Percentiles rank a stretch among this genome's conserved stretches.
Conservation (phyloP, 129 eudicot genomes). For the Saussurea involucrata region DNA sequence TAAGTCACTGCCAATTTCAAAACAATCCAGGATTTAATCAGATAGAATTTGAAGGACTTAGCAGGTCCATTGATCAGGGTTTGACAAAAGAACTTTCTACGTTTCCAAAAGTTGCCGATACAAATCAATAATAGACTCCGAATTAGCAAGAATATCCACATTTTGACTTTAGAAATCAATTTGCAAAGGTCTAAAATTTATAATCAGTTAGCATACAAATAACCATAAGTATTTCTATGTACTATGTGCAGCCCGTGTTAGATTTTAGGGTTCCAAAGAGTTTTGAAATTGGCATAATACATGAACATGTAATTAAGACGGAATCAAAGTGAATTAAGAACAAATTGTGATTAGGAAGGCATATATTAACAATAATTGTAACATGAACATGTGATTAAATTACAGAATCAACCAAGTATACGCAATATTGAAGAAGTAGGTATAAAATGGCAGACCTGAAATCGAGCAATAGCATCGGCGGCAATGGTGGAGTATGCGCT, state of each 20-base stretch:
- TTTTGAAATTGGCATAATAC: not conserved
- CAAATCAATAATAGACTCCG: not conserved
- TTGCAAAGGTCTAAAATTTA: slow-evolving; percentile 3
- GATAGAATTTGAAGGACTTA: not conserved
- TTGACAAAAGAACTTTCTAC: not conserved
- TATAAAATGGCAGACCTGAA: slow-evolving; percentile 52
- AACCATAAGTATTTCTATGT: not conserved
- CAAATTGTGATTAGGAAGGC: not conserved
- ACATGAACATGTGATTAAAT: not conserved
- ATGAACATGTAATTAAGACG: not conserved
- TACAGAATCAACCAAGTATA: not conserved
- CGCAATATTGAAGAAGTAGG: no score
- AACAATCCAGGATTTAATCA: not conserved
- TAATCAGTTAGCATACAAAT: not conserved
- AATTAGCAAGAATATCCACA: not conserved
- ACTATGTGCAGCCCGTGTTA: not conserved
- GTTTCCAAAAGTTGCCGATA: not conserved
- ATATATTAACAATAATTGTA: not conserved
- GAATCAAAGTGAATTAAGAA: not conserved
- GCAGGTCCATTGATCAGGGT: not conserved
- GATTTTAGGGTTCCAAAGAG: not conserved
- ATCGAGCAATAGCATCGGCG: slow-evolving; percentile 96
- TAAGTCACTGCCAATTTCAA: not conserved
- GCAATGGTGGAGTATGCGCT: slow-evolving; percentile 99
- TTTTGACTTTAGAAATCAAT: not conserved